Evolutionary conservation across 2,329 filamentous ascomycete genomes (phyloP), one percentile per base, ranked within the genome.

Genomic region (Neurospora sp.): DNA sequence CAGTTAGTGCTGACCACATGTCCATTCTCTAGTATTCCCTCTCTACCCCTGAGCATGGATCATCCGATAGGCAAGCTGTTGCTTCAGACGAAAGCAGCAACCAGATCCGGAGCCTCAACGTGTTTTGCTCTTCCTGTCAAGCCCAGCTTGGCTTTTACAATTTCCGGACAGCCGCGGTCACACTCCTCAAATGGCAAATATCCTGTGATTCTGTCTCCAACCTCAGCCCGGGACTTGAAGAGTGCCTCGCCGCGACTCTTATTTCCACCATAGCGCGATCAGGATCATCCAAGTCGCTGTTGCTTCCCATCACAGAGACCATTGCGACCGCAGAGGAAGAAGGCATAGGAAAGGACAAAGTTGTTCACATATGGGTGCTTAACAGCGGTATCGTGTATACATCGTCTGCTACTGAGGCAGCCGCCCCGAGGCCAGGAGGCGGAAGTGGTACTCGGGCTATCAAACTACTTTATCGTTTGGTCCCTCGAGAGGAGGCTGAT

Each of bases 171-270:
- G 77, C 77, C 0, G 85, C 85, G 1, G 78, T 85, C 43, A 83
- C 82, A 0, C 75, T 89, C 38, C 87, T 86, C 77, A 88, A 89
- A 79, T 88, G 87, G 87, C 82, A 84, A 72, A 77, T 88, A 43
- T 75, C 76, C n/a, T 82, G 84, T 73, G n/a, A 73, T 80, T 70
- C 80, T 77, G 17, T 37, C 72, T 52, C 72, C 70, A 69, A 69
- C 33, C 72, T 62, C 33, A 57, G 71, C 4, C 85, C 83, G 5
- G 82, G 74, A 57, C 80, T 83, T 39, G 74, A 80, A 0, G 82
- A 87, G 67, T 88, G 86, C 70, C 80, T 88, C 2, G 82, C 85
- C 4, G 83, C 85, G 0, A 84, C 83, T 68, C 79, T 89, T 36
- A 76, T 85, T 23, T 82, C 86, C 10, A 86, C 83, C 0, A 82